Percentiles rank a stretch among this genome's conserved stretches.
Evolutionary conservation across 2,329 filamentous ascomycete genomes (phyloP).

Genomic region (Grosmannia clavigera): DNA sequence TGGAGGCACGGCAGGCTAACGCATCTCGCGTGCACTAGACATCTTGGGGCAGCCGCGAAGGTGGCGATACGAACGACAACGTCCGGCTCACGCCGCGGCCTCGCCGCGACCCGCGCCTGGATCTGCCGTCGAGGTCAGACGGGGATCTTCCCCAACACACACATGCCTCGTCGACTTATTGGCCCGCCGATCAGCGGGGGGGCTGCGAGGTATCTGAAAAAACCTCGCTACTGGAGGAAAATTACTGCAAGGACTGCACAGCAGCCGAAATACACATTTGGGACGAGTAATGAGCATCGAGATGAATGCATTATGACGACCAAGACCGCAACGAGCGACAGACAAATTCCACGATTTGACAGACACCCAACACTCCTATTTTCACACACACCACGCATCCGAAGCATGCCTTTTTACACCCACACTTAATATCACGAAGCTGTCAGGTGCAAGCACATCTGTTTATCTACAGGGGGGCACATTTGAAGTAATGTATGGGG

Average conservation of each 20-base stretch:
- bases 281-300: background rate
- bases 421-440: too few relatives aligned
- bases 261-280: background rate
- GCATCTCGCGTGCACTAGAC: slow-evolving; percentile 42
- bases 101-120: slow-evolving; percentile 18
- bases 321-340: background rate
- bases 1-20: background rate
- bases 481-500: too few relatives aligned
- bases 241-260: background rate
- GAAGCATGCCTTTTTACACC: too few relatives aligned
- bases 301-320: background rate
- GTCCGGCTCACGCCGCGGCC: slow-evolving; percentile 10
- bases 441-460: too few relatives aligned
- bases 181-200: background rate
- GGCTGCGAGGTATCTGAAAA: slow-evolving; percentile 5
- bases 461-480: too few relatives aligned
- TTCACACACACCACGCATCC: too few relatives aligned
- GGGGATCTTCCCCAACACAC: slow-evolving; percentile 5
- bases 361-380: too few relatives aligned
- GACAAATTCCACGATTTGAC: background rate
- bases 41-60: slow-evolving; percentile 88
- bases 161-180: background rate
- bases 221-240: slow-evolving; percentile 3
- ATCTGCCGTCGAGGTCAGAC: slow-evolving; percentile 23
- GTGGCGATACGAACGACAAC: slow-evolving; percentile 70